Evolutionary conservation across 495 filamentous ascomycete genomes (phyloP).

Genomic region (Penicillium egyptiacum): DNA sequence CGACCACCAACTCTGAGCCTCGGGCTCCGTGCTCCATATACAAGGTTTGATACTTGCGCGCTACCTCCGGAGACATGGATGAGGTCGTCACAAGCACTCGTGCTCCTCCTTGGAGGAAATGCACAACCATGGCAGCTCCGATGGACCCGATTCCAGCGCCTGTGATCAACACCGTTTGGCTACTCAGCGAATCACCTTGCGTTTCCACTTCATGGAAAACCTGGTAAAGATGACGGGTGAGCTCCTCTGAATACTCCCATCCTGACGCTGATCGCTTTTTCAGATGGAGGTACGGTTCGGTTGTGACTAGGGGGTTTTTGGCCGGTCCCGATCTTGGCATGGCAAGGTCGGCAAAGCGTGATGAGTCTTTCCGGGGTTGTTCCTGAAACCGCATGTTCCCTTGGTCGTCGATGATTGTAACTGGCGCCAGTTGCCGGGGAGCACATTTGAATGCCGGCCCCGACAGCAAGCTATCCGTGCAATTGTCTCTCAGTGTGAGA

Average conservation of each 20-base stretch:
- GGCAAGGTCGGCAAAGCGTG: not conserved
- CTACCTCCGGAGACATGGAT: not conserved
- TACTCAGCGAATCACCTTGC: conserved; percentile 7
- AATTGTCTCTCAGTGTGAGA: conserved; percentile 6
- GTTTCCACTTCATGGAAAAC: not conserved
- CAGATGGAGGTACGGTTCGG: not conserved
- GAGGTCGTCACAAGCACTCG: conserved; percentile 31
- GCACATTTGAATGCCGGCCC: not conserved
- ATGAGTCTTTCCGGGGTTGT: not conserved
- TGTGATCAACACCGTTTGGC: conserved; percentile 24
- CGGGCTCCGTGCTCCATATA: conserved; percentile 89
- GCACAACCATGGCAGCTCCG: conserved; percentile 16
- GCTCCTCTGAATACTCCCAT: not conserved
- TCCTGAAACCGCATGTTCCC: conserved; percentile 13
- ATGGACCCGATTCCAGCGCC: conserved; percentile 30
- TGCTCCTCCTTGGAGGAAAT: conserved; percentile 26
- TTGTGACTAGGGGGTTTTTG: not conserved
- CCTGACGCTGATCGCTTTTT: conserved; percentile 4
- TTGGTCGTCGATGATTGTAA: conserved; percentile 16
- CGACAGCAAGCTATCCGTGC: not conserved
- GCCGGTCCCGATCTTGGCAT: not conserved
- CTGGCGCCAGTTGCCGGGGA: conserved; percentile 12
- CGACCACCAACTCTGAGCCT: conserved; percentile 93
- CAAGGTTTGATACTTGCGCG: conserved; percentile 83
- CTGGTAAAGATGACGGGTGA: not conserved